phyloP scores from a whole-genome alignment of 441 rosid genomes.

The Arabidopsis hybrid region DNA sequence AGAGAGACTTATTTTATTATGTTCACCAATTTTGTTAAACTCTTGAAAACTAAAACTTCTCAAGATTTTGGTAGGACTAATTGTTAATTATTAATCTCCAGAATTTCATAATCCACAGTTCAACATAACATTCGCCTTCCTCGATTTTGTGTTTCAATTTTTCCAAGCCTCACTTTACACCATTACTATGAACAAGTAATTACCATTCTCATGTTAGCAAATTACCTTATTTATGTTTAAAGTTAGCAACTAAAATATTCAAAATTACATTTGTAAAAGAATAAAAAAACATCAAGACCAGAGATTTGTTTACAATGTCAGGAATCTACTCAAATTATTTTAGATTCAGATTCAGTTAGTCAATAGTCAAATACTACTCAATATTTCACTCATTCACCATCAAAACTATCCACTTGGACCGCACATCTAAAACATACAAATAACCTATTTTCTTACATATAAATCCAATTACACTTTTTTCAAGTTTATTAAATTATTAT shows the following conservation, averaged over 20 bases:
- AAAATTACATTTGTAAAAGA: background rate
- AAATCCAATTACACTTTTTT: conserved; percentile 13
- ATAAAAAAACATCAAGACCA: background rate
- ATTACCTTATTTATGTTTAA: too few species aligned
- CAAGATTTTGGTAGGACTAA: too few species aligned
- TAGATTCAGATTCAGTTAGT: conserved; percentile 18
- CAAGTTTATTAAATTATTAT: background rate
- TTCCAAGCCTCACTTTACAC: too few species aligned
- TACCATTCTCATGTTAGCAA: too few species aligned
- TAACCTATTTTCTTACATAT: background rate
- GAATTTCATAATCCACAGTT: too few species aligned
- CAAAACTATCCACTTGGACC: conserved; percentile 24
- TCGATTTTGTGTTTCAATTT: too few species aligned
- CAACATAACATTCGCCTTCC: too few species aligned
- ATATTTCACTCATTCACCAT: background rate
- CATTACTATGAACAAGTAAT: too few species aligned
- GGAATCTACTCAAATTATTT: conserved; percentile 1
- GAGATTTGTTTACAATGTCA: background rate
- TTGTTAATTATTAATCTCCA: too few species aligned
- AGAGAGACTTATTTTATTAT: background rate
- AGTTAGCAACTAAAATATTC: background rate
- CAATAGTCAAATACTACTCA: conserved; percentile 11
- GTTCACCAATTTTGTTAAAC: background rate
- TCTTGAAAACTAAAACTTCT: background rate
- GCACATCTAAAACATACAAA: conserved; percentile 19